A percentile compares a stretch with the other conserved stretches of the same genome.
Conservation (phyloP, 2,329 filamentous ascomycete species). For the Penicillium capsulatum region DNA sequence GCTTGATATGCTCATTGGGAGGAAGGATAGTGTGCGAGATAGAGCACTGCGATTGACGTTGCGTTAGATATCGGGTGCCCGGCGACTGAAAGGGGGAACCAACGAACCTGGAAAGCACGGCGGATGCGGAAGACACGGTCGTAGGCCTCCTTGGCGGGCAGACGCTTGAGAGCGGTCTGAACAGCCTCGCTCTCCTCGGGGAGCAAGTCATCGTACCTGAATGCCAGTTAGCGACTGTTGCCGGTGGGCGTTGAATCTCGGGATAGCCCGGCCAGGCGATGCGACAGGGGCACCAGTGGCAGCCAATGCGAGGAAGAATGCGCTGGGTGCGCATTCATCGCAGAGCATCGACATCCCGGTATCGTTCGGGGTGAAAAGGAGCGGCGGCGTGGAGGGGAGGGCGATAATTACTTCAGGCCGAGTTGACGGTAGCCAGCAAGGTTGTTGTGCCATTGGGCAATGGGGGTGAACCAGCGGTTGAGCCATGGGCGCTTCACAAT, state of each 20-base stretch:
- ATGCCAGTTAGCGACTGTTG: constrained; percentile 15
- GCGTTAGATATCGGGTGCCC: constrained; percentile 19
- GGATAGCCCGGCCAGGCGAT: constrained; percentile 12
- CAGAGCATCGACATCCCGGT: constrained; percentile 1
- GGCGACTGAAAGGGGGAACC: constrained; percentile 9
- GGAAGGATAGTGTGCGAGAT: constrained; percentile 63
- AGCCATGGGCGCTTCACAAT: constrained; percentile 85
- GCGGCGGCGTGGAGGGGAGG: constrained; percentile 13
- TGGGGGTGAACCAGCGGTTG: constrained; percentile 68
- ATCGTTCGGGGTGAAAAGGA: constrained; percentile 13
- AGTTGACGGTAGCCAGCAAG: constrained; percentile 89
- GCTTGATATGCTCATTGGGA: constrained; percentile 63
- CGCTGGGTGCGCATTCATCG: constrained; percentile 1
- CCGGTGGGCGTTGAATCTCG: constrained; percentile 9
- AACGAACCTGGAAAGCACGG: constrained; percentile 78
- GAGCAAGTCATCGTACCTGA: constrained; percentile 89
- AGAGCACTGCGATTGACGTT: constrained; percentile 52
- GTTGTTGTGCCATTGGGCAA: constrained; percentile 84
- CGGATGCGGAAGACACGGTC: constrained; percentile 97
- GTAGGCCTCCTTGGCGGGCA: constrained; percentile 84
- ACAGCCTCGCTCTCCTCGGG: constrained; percentile 86
- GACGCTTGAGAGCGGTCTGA: constrained; percentile 82
- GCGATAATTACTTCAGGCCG: constrained; percentile 69
- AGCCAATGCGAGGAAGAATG: neutral
- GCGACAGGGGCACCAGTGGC: constrained; percentile 8